Percentiles rank a stretch among this genome's conserved stretches.
Conservation (phyloP, 805 yeast genomes). For the Ogataea nitratoaversa region DNA sequence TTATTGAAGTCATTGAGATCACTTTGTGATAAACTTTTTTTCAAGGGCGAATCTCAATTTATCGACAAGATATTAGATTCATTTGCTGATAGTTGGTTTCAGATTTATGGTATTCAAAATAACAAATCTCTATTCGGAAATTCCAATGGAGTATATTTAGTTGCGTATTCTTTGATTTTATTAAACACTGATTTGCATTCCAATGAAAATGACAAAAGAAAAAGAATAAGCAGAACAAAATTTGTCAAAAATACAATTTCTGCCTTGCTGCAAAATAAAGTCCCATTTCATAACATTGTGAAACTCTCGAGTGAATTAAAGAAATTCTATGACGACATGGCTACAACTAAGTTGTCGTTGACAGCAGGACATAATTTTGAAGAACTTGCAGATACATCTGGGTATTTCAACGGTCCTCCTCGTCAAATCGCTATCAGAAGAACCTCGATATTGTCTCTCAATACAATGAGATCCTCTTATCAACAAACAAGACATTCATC, state of each 20-base stretch:
- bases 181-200: slow-evolving; percentile 77
- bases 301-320: slow-evolving; percentile 39
- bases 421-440: slow-evolving; percentile 6
- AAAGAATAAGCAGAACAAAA: slow-evolving; percentile 37
- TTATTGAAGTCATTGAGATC: slow-evolving; percentile 53
- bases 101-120: slow-evolving; percentile 37
- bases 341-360: slow-evolving; percentile 29
- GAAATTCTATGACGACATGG: slow-evolving; percentile 40
- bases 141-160: slow-evolving; percentile 58
- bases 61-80: slow-evolving; percentile 69
- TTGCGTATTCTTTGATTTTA: slow-evolving; percentile 66
- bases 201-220: slow-evolving; percentile 34
- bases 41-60: slow-evolving; percentile 80
- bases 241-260: slow-evolving; percentile 48
- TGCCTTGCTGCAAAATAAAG: slow-evolving; percentile 36
- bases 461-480: slow-evolving; percentile 3
- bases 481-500: background rate
- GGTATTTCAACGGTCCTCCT: too few species aligned
- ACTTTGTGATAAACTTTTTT: slow-evolving; percentile 62
- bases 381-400: slow-evolving; percentile 1
- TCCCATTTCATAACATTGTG: slow-evolving; percentile 9
- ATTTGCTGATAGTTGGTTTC: slow-evolving; percentile 62
- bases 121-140: slow-evolving; percentile 36
- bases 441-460: slow-evolving; percentile 8
- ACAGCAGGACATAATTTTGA: background rate